Percentiles rank a stretch among this genome's conserved stretches.
These are phyloP conservation scores for Umbelopsis isabellina DNA, from an alignment of 192 early-diverging fungal species.

Conservation along the genomic window DNA sequence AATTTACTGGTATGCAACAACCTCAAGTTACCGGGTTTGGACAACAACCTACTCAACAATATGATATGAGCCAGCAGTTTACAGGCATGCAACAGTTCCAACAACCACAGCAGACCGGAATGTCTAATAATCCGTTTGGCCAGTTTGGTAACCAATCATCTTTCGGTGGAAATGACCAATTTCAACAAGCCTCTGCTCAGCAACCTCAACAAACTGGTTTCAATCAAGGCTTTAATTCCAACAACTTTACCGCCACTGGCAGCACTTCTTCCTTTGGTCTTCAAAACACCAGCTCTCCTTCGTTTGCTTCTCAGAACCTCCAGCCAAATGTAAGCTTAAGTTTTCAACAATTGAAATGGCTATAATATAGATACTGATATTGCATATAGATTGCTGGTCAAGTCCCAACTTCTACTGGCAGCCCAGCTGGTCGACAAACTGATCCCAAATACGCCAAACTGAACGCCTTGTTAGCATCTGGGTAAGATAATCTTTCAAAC, in stretches of 20 bases:
- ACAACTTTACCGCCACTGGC: not conserved
- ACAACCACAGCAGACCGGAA: constrained; percentile 21
- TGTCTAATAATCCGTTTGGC: constrained; percentile 30
- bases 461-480: constrained; percentile 30
- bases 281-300: not conserved
- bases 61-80: constrained; percentile 5
- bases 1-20: constrained; percentile 22
- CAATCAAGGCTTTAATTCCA: not conserved
- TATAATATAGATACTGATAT: not conserved
- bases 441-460: constrained; percentile 36
- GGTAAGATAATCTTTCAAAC: not conserved
- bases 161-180: constrained; percentile 7
- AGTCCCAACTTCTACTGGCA: not conserved
- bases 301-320: not conserved
- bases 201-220: constrained; percentile 9
- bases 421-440: not conserved
- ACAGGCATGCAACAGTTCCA: constrained; percentile 23
- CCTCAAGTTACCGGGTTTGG: constrained; percentile 17
- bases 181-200: not conserved
- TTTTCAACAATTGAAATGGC: no score
- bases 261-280: not conserved
- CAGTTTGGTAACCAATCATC: constrained; percentile 4
- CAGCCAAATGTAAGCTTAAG: constrained; percentile 1
- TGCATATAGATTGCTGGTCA: not conserved
- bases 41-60: constrained; percentile 19